Conservation (phyloP, 2,329 filamentous ascomycete species). For the Stemphylium beticola region DNA sequence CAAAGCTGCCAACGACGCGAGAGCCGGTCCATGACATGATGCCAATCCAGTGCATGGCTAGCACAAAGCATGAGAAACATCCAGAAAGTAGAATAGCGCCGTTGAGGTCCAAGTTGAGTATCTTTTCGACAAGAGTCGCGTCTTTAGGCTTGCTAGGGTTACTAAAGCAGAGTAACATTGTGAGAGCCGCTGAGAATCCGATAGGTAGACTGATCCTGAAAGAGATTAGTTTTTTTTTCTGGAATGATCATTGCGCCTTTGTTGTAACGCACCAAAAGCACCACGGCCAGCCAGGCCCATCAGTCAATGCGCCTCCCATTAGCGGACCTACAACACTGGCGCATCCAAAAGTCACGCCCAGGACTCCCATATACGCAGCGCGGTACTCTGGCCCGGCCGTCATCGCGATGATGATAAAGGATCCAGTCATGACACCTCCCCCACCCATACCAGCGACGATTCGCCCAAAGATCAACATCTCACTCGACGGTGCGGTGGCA, state of each 20-base stretch:
- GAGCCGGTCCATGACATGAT: conserved; percentile 53
- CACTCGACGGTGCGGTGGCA: conserved; percentile 40
- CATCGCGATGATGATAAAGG: conserved; percentile 54
- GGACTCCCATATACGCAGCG: conserved; percentile 47
- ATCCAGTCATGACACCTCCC: conserved; percentile 48
- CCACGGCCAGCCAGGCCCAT: conserved; percentile 51
- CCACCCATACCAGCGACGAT: conserved; percentile 51
- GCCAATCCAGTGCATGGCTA: conserved; percentile 39
- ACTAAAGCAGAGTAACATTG: conserved; percentile 32
- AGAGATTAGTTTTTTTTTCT: conserved; percentile 7
- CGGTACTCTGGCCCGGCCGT: conserved; percentile 49
- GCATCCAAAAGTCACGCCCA: conserved; percentile 47
- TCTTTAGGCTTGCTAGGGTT: conserved; percentile 19
- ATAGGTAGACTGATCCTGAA: conserved; percentile 52
- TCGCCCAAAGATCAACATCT: conserved; percentile 50
- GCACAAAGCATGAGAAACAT: conserved; percentile 33
- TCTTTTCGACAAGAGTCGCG: conserved; percentile 20
- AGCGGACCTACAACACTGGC: conserved; percentile 51
- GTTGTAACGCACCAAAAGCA: conserved; percentile 39
- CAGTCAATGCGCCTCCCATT: conserved; percentile 52
- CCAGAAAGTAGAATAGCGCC: conserved; percentile 28
- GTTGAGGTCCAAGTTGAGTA: conserved; percentile 33
- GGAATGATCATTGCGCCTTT: not conserved
- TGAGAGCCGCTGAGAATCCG: conserved; percentile 45
- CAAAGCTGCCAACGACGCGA: conserved; percentile 56